These are phyloP conservation scores for Gaertneriomyces semiglobifer DNA, from an alignment of 192 early-diverging fungal genomes.

Conservation along the genomic window DNA sequence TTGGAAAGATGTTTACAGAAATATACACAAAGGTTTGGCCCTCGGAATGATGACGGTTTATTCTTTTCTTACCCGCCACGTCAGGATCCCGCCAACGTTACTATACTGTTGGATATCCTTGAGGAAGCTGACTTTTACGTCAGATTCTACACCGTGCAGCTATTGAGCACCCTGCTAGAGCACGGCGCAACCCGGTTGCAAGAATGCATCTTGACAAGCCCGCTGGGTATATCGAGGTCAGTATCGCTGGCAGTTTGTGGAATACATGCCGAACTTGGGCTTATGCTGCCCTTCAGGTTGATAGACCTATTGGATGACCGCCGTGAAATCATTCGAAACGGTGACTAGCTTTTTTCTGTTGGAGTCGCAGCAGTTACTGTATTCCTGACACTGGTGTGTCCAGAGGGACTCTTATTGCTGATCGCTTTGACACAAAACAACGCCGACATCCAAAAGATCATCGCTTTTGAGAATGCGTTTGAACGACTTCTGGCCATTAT, in stretches of 20 bases:
- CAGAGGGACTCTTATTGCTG: conserved; percentile 87
- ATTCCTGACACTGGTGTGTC: neutral
- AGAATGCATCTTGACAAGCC: conserved; percentile 79
- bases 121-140: conserved; percentile 94
- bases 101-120: conserved; percentile 78
- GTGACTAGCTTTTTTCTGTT: conserved; percentile 40
- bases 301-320: conserved; percentile 92
- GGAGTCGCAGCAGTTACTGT: neutral
- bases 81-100: conserved; percentile 62
- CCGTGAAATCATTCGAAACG: conserved; percentile 94
- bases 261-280: conserved; percentile 48
- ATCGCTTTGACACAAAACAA: conserved; percentile 89
- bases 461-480: conserved; percentile 98
- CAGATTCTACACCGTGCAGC: conserved; percentile 84
- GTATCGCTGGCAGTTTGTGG: neutral
- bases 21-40: conserved; percentile 43
- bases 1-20: conserved; percentile 44
- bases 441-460: conserved; percentile 97
- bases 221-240: conserved; percentile 49
- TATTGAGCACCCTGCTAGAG: conserved; percentile 71
- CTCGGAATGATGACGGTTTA: no score
- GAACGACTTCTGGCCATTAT: conserved; percentile 87
- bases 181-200: conserved; percentile 65
- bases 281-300: conserved; percentile 45
- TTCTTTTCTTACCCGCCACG: no score